phyloP scores from a whole-genome alignment of 1,139 yeast species.

The Torulaspora globosa region DNA sequence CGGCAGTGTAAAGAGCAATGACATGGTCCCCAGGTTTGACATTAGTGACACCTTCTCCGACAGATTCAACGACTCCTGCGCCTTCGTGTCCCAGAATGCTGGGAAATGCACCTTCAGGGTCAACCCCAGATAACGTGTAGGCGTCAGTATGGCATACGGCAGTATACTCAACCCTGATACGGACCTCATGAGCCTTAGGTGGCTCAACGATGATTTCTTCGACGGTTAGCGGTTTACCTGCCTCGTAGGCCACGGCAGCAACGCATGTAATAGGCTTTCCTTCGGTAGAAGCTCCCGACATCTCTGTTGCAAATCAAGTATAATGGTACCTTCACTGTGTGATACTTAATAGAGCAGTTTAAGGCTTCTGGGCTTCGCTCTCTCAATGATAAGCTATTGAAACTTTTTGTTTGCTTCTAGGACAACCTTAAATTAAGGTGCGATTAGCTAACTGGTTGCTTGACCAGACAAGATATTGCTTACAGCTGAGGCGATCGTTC shows the following conservation, averaged over 20 bases:
- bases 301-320: too few relatives aligned
- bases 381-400: too few relatives aligned
- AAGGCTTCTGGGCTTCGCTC: too few relatives aligned
- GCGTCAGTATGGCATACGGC: constrained; percentile 99
- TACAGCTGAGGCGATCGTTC: too few relatives aligned
- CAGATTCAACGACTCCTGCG: constrained; percentile 88
- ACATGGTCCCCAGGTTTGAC: constrained; percentile 90
- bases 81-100: constrained; percentile 93
- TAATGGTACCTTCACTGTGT: too few relatives aligned
- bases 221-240: constrained; percentile 74
- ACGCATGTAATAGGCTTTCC: constrained; percentile 76
- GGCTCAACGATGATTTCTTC: constrained; percentile 90
- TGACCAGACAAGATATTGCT: too few relatives aligned
- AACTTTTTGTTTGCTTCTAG: too few relatives aligned
- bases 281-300: constrained; percentile 22
- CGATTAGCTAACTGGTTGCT: too few relatives aligned
- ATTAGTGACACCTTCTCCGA: constrained; percentile 87
- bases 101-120: constrained; percentile 97
- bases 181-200: constrained; percentile 95
- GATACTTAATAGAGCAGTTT: too few relatives aligned
- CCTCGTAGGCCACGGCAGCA: constrained; percentile 98
- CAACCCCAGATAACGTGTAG: constrained; percentile 87
- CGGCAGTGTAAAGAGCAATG: constrained; percentile 91
- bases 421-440: too few relatives aligned
- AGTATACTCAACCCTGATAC: constrained; percentile 79